Evolutionary conservation across 2,329 filamentous ascomycete genomes (phyloP).

Genomic region (Microsporum audouinii): DNA sequence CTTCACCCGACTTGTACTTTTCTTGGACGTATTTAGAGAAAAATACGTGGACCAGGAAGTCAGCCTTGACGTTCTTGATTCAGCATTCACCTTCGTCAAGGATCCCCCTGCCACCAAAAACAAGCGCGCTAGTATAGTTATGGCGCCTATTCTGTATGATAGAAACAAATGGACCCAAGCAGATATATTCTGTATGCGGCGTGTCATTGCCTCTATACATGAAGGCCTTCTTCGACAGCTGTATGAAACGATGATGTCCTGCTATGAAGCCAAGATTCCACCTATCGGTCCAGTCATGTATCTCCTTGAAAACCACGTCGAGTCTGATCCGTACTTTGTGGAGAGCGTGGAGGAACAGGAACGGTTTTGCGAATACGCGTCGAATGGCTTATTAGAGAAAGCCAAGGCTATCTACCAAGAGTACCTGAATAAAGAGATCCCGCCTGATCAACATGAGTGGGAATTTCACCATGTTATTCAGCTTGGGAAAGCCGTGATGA

Average conservation of each 20-base stretch:
- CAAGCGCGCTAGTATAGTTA: slow-evolving; percentile 40
- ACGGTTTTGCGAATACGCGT: slow-evolving; percentile 60
- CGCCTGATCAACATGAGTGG: slow-evolving; percentile 70
- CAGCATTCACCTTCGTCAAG: slow-evolving; percentile 72
- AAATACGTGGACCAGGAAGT: slow-evolving; percentile 80
- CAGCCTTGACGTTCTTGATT: slow-evolving; percentile 67
- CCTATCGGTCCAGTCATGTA: slow-evolving; percentile 69
- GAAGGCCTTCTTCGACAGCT: slow-evolving; percentile 77
- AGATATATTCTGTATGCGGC: slow-evolving; percentile 61
- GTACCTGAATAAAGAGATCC: slow-evolving; percentile 68
- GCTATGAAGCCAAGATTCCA: slow-evolving; percentile 79
- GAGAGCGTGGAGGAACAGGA: slow-evolving; percentile 57
- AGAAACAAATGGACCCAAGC: slow-evolving; percentile 56
- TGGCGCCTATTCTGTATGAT: slow-evolving; percentile 42
- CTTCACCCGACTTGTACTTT: slow-evolving; percentile 64
- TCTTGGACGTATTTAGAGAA: slow-evolving; percentile 73
- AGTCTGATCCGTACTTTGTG: slow-evolving; percentile 63
- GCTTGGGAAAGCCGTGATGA: slow-evolving; percentile 74
- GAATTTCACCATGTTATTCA: slow-evolving; percentile 83
- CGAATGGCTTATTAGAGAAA: slow-evolving; percentile 59
- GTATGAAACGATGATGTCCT: slow-evolving; percentile 74
- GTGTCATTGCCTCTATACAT: slow-evolving; percentile 61
- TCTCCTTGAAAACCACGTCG: slow-evolving; percentile 71
- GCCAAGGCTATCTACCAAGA: slow-evolving; percentile 69
- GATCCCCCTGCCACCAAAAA: slow-evolving; percentile 52